These are phyloP conservation scores for Candida incommunis DNA, from an alignment of 805 yeast genomes.

Conservation along the genomic window DNA sequence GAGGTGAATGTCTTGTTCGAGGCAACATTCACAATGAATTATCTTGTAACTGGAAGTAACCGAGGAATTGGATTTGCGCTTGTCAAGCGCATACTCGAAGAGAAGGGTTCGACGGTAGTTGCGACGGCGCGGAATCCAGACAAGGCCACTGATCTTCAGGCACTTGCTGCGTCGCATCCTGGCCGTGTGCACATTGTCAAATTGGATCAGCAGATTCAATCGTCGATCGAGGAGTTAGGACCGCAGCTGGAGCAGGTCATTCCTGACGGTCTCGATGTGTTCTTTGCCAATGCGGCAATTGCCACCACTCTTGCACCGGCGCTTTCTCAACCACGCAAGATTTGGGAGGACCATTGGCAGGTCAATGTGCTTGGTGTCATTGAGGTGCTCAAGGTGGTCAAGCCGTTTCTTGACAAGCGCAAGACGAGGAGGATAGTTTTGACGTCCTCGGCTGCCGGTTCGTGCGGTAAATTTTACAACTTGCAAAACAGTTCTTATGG, in stretches of 20 bases:
- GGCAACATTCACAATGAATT: constrained; percentile 4
- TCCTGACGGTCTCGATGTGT: constrained; percentile 15
- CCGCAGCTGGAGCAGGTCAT: constrained; percentile 2
- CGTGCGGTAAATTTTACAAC: constrained; percentile 10
- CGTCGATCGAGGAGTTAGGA: background rate
- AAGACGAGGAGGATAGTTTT: constrained; percentile 16
- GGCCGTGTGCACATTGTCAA: constrained; percentile 15
- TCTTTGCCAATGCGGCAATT: constrained; percentile 19
- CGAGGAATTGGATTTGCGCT: constrained; percentile 25
- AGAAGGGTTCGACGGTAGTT: constrained; percentile 13
- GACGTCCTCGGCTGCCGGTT: constrained; percentile 18
- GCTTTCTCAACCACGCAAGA: background rate
- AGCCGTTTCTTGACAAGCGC: constrained; percentile 14
- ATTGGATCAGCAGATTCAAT: constrained; percentile 11
- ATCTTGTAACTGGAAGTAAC: constrained; percentile 24
- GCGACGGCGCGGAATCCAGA: constrained; percentile 11
- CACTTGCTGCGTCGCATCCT: constrained; percentile 3
- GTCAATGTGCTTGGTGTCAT: constrained; percentile 18
- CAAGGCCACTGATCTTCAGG: constrained; percentile 6
- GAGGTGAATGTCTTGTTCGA: too few relatives aligned
- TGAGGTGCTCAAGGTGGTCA: constrained; percentile 10
- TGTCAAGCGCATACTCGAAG: constrained; percentile 15
- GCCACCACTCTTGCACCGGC: constrained; percentile 2
- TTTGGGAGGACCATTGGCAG: constrained; percentile 8
- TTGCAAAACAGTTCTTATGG: constrained; percentile 20